phyloP scores from a whole-genome alignment of 257 asterid species.

The Rubia yunnanensis region DNA sequence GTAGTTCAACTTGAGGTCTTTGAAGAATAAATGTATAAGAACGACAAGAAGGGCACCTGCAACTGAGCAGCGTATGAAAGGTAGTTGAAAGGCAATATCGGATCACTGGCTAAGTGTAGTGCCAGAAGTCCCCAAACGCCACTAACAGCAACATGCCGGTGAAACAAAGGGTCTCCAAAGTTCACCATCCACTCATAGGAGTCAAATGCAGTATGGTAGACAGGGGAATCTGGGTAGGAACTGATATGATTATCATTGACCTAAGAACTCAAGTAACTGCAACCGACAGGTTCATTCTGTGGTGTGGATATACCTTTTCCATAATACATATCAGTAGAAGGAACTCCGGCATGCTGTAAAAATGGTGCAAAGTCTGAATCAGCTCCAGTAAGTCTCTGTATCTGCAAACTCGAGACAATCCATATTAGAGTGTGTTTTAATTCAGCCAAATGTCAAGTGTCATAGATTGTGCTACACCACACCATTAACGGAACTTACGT shows the following conservation, averaged over 20 bases:
- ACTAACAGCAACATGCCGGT: slow-evolving; percentile 73
- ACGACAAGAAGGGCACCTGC: slow-evolving; percentile 34
- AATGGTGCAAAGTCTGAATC: slow-evolving; percentile 94
- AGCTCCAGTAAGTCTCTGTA: slow-evolving; percentile 72
- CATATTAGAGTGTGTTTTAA: neutral
- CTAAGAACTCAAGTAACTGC: neutral
- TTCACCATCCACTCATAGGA: slow-evolving; percentile 82
- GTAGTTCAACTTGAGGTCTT: neutral
- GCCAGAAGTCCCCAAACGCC: slow-evolving; percentile 94
- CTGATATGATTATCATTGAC: slow-evolving; percentile 3
- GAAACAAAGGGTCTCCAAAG: slow-evolving; percentile 77
- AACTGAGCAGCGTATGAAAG: slow-evolving; percentile 63
- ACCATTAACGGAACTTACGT: slow-evolving; percentile 32
- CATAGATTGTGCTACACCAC: neutral
- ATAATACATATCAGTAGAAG: slow-evolving; percentile 74
- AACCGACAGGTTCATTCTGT: neutral
- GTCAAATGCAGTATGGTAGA: slow-evolving; percentile 91
- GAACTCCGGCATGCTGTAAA: slow-evolving; percentile 83
- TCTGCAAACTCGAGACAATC: slow-evolving; percentile 27
- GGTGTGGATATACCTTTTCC: slow-evolving; percentile 48
- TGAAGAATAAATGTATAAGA: neutral
- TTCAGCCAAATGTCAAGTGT: slow-evolving; percentile 7
- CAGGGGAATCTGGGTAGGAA: slow-evolving; percentile 65
- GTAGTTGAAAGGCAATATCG: slow-evolving; percentile 75
- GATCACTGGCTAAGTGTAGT: slow-evolving; percentile 75